phyloP scores from a whole-genome alignment of 2,329 filamentous ascomycete genomes.

The Lojkania enalia region DNA sequence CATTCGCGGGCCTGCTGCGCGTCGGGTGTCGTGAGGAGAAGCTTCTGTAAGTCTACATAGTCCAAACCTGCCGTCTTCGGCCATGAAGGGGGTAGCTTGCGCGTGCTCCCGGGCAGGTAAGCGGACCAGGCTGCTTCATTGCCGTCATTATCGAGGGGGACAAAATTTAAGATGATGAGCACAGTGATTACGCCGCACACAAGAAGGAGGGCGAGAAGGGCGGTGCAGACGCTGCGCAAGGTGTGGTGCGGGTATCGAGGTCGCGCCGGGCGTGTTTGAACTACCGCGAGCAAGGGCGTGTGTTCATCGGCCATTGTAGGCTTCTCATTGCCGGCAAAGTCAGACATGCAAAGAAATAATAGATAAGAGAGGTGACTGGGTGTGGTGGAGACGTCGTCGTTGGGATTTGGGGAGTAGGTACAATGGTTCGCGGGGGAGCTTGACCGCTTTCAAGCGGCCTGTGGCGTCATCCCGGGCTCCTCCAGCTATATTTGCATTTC shows the following conservation, averaged over 20 bases:
- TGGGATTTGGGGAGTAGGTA: not conserved
- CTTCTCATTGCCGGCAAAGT: constrained; percentile 32
- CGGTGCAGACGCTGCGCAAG: constrained; percentile 67
- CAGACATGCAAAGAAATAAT: constrained; percentile 9
- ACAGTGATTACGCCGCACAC: constrained; percentile 38
- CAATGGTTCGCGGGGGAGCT: not conserved
- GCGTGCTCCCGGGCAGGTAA: constrained; percentile 23
- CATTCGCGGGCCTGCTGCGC: constrained; percentile 55
- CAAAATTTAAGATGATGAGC: constrained; percentile 43
- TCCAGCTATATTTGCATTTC: not conserved
- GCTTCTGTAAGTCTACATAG: constrained; percentile 59
- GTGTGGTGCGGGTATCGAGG: constrained; percentile 57
- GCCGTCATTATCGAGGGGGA: constrained; percentile 37
- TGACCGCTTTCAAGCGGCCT: not conserved
- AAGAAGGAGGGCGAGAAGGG: constrained; percentile 50
- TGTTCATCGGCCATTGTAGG: constrained; percentile 56
- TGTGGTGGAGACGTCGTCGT: not conserved
- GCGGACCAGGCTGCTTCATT: constrained; percentile 26
- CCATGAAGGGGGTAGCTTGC: constrained; percentile 44
- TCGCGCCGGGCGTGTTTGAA: constrained; percentile 60
- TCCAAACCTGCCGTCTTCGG: constrained; percentile 51
- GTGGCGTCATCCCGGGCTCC: constrained; percentile 1
- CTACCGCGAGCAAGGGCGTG: constrained; percentile 69
- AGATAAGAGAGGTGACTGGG: not conserved
- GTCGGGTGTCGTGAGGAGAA: constrained; percentile 59